Base-by-base conservation (phyloP, 495 filamentous ascomycete species). In the Pyrenula aspistea region DNA sequence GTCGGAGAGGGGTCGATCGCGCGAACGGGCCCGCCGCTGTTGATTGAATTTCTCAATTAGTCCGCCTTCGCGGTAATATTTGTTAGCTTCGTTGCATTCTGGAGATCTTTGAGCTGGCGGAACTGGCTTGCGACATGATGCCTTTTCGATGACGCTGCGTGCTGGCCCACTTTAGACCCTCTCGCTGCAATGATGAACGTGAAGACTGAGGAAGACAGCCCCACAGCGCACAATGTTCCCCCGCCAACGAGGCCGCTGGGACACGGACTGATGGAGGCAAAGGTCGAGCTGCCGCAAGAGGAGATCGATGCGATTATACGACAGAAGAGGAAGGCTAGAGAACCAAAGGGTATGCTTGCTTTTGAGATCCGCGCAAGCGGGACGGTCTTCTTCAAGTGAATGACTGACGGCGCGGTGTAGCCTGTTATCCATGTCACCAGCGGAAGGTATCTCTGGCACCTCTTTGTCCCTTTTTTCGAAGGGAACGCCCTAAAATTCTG, bases 341-440 rank as follows among this genome's bases (percentile, higher is more conserved):
- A 74, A 53, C 73, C 73, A 3, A 75, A 75, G 58, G 22, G 50
- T 20, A 20, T 52, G 19, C 19, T 4, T n/a, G n/a, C n/a, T n/a
- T n/a, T n/a, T n/a, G n/a, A n/a, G n/a, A n/a, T n/a, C n/a, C n/a
- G n/a, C n/a, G n/a, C n/a, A n/a, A n/a, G n/a, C n/a, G n/a, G n/a
- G n/a, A n/a, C n/a, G n/a, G n/a, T n/a, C n/a, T n/a, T n/a, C n/a
- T n/a, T n/a, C n/a, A n/a, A n/a, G n/a, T n/a, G n/a, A n/a, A n/a
- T 52, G 8, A 52, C 50, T 63, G 15, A 59, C 80, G 77, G 77
- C 24, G 80, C 77, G 42, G 8, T 20, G 50, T 52, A 52, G 84
- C 85, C 36, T 88, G 85, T 67, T 88, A 85, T 72, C 84, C 85
- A 24, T 87, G 85, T 67, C 75, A 85, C 59, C 82, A 84, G 66